phyloP scores from a whole-genome alignment of 306 rosid species.

The Cucumis sativus region Cucumber_9930_V3 NC_026660.2:21855001-21855500 shows the following conservation, averaged over 20 bases:
- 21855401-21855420: slow-evolving; percentile 83
- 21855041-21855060: neutral
- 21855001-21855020: neutral
- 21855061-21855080: neutral
- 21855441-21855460: neutral
- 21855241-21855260: neutral
- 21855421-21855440: slow-evolving; percentile 6
- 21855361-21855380: slow-evolving; percentile 82
- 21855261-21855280: neutral
- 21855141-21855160: neutral
- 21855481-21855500: neutral
- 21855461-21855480: neutral
- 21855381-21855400: slow-evolving; percentile 67
- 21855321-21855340: slow-evolving; percentile 84
- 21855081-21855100: neutral
- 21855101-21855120: neutral
- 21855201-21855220: neutral
- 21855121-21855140: neutral
- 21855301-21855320: slow-evolving; percentile 87
- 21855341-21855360: slow-evolving; percentile 87
- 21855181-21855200: neutral
- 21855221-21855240: neutral
- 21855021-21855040: neutral
- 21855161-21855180: neutral
- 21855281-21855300: slow-evolving; percentile 36